Evolutionary conservation across 2,329 filamentous ascomycete genomes (phyloP).

Genomic region (Talaromyces sp.): DNA sequence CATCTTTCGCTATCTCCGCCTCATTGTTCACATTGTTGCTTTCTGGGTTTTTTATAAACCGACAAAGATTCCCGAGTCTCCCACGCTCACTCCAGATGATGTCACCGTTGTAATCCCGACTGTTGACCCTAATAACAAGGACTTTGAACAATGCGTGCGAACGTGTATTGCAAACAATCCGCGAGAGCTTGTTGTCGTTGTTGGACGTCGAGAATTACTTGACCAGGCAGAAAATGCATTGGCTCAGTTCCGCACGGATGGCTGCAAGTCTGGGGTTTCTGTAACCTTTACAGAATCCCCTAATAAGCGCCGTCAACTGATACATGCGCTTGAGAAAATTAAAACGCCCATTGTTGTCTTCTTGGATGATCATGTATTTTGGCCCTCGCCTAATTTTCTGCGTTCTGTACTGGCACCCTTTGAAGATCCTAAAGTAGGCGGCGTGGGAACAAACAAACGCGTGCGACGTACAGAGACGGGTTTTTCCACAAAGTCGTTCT

Average conservation of each 20-base stretch:
- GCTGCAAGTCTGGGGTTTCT: slow-evolving; percentile 10
- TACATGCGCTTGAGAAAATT: slow-evolving; percentile 32
- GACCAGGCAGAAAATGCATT: neutral
- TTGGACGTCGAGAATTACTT: slow-evolving; percentile 30
- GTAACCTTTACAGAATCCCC: slow-evolving; percentile 29
- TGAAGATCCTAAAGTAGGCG: slow-evolving; percentile 43
- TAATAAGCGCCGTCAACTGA: slow-evolving; percentile 48
- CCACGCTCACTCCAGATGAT: slow-evolving; percentile 31
- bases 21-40: slow-evolving; percentile 39
- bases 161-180: slow-evolving; percentile 38
- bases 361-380: slow-evolving; percentile 51
- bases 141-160: slow-evolving; percentile 39
- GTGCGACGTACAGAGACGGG: slow-evolving; percentile 35
- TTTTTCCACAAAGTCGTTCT: slow-evolving; percentile 23
- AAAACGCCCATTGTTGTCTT: slow-evolving; percentile 41
- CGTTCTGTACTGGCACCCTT: slow-evolving; percentile 37
- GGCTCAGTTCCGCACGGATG: neutral
- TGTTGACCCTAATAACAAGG: slow-evolving; percentile 36
- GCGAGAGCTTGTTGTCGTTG: slow-evolving; percentile 39
- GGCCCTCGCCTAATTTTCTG: slow-evolving; percentile 41
- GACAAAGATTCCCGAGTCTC: slow-evolving; percentile 17
- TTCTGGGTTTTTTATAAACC: slow-evolving; percentile 38
- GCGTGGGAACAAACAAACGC: slow-evolving; percentile 53
- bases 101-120: slow-evolving; percentile 51
- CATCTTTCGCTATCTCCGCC: slow-evolving; percentile 42